Conservation (phyloP, 805 yeast genomes). For the Clavispora vitiphila region DNA sequence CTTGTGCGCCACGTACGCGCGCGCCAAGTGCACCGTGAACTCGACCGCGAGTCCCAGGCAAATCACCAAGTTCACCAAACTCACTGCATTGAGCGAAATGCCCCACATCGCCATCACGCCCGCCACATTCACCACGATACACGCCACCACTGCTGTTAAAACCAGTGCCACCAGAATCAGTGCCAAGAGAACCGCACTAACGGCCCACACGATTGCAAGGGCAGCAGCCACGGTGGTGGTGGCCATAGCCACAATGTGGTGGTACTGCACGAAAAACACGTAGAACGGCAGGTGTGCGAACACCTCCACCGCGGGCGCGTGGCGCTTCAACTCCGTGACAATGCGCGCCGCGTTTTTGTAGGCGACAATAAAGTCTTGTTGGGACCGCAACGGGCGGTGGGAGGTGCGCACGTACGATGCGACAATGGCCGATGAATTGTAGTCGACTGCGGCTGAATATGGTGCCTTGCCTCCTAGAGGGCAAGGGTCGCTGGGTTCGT, state of each 20-base stretch:
- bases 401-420: slow-evolving; percentile 75
- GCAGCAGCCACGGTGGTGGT: slow-evolving; percentile 51
- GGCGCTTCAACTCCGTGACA: slow-evolving; percentile 46
- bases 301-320: slow-evolving; percentile 40
- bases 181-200: slow-evolving; percentile 60
- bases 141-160: slow-evolving; percentile 52
- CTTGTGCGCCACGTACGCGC: slow-evolving; percentile 55
- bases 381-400: slow-evolving; percentile 77
- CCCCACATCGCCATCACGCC: slow-evolving; percentile 75
- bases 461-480: slow-evolving; percentile 97
- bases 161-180: slow-evolving; percentile 56
- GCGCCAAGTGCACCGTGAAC: slow-evolving; percentile 81
- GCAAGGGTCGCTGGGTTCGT: slow-evolving; percentile 81
- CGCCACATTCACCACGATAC: slow-evolving; percentile 67
- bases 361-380: slow-evolving; percentile 77
- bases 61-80: slow-evolving; percentile 84
- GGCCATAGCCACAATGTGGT: slow-evolving; percentile 57
- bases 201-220: slow-evolving; percentile 43
- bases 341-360: slow-evolving; percentile 68
- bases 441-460: slow-evolving; percentile 50
- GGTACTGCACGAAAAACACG: slow-evolving; percentile 87
- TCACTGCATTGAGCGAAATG: slow-evolving; percentile 80
- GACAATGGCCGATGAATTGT: slow-evolving; percentile 32
- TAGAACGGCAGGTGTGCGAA: slow-evolving; percentile 94
- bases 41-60: slow-evolving; percentile 93